phyloP scores from a whole-genome alignment of 176 grass and related monocot genomes.

The Zoysia japonica region DNA sequence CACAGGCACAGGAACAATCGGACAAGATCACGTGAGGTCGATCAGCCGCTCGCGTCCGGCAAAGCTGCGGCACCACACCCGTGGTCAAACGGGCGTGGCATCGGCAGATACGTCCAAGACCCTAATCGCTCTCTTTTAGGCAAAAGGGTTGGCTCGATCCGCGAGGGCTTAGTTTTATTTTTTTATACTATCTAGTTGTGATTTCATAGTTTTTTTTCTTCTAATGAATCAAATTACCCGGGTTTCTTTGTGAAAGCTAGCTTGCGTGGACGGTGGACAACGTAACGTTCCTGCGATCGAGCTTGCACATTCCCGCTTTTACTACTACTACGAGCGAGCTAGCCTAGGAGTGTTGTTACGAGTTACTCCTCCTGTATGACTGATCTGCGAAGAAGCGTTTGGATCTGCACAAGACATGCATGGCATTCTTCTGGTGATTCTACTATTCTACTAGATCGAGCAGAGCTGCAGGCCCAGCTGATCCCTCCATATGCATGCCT shows the following conservation, averaged over 20 bases:
- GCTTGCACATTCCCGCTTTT: not conserved
- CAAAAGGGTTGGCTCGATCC: not conserved
- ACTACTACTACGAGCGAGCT: too few relatives aligned
- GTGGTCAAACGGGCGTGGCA: conserved; percentile 28
- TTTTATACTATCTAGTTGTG: too few relatives aligned
- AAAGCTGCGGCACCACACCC: conserved; percentile 25
- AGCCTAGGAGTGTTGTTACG: too few relatives aligned
- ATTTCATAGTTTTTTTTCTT: too few relatives aligned
- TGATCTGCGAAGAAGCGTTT: not conserved
- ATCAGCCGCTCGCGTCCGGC: not conserved
- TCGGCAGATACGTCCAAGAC: conserved; percentile 18
- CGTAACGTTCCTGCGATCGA: too few relatives aligned
- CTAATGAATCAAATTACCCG: too few relatives aligned
- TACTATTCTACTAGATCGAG: too few relatives aligned
- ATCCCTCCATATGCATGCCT: not conserved
- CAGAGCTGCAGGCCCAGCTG: not conserved
- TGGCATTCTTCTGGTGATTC: not conserved
- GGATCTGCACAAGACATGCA: not conserved
- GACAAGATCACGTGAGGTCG: conserved; percentile 51
- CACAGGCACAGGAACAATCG: not conserved
- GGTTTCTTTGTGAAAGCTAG: too few relatives aligned
- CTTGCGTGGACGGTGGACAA: too few relatives aligned
- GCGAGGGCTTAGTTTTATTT: too few relatives aligned
- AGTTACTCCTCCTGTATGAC: not conserved
- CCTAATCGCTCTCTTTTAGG: conserved; percentile 16